phyloP scores from a whole-genome alignment of 371 early-diverging fungal genomes.

The Syncephalastrum racemosum region DNA sequence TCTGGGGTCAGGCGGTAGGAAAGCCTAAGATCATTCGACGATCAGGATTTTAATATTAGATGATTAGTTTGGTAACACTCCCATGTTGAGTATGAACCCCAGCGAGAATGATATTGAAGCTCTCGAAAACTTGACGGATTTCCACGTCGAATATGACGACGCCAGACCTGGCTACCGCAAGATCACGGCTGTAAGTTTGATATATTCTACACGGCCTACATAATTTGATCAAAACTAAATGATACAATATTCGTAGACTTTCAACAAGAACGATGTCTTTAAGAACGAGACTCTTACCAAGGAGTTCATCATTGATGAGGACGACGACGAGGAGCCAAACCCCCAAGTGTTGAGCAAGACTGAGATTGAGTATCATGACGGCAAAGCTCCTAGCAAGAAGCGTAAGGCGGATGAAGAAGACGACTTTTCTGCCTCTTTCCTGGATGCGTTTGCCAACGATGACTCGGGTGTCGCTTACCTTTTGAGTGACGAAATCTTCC shows the following conservation, averaged over 20 bases:
- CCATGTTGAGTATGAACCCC: constrained; percentile 16
- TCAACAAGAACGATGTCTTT: constrained; percentile 55
- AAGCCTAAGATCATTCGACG: not conserved
- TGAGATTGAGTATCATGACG: constrained; percentile 52
- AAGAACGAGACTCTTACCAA: constrained; percentile 57
- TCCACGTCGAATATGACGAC: constrained; percentile 56
- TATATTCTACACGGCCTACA: too few species aligned
- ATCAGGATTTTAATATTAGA: not conserved
- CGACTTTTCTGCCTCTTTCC: constrained; percentile 32
- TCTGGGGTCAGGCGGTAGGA: constrained; percentile 53
- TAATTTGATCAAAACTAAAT: too few species aligned
- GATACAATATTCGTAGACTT: constrained; percentile 31
- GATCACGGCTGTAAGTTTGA: constrained; percentile 45
- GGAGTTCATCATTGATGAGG: constrained; percentile 46
- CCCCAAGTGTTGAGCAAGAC: constrained; percentile 27
- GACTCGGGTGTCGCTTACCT: constrained; percentile 26
- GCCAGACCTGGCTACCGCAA: constrained; percentile 49
- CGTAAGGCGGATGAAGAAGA: constrained; percentile 44
- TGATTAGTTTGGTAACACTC: constrained; percentile 39
- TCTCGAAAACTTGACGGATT: constrained; percentile 53
- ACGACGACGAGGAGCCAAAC: constrained; percentile 23
- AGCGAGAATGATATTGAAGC: constrained; percentile 40
- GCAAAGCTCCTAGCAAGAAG: constrained; percentile 46
- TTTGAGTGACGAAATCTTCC: constrained; percentile 41
- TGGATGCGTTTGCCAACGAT: constrained; percentile 50